These are phyloP conservation scores for Karstenula rhodostoma DNA, from an alignment of 2,329 filamentous ascomycete species.

Conservation along the genomic window DNA sequence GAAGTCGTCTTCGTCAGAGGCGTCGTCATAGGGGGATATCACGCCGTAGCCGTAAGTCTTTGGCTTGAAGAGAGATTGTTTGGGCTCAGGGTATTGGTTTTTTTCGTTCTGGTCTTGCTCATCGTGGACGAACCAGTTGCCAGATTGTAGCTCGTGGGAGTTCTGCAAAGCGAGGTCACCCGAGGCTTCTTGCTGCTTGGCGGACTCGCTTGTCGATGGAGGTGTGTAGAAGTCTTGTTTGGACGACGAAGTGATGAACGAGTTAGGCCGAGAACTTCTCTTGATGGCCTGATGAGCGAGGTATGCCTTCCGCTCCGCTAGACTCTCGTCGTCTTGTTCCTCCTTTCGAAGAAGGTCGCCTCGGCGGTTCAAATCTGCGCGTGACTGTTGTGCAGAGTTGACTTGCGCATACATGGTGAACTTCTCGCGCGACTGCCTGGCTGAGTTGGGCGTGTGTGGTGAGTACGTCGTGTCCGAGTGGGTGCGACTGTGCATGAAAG, in stretches of 20 bases:
- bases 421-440: conserved; percentile 61
- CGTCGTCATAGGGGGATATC: conserved; percentile 37
- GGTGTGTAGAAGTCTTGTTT: conserved; percentile 44
- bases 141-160: conserved; percentile 50
- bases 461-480: conserved; percentile 64
- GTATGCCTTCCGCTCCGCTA: conserved; percentile 45
- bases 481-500: conserved; percentile 83
- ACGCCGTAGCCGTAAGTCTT: conserved; percentile 41
- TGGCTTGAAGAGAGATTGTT: conserved; percentile 35
- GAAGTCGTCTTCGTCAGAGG: conserved; percentile 41
- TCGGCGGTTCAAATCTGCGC: conserved; percentile 46
- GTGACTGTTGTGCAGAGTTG: conserved; percentile 47
- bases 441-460: conserved; percentile 59
- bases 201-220: conserved; percentile 22
- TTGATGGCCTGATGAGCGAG: conserved; percentile 47
- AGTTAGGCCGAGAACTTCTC: conserved; percentile 37
- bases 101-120: conserved; percentile 25
- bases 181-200: conserved; percentile 22
- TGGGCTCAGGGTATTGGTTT: conserved; percentile 25
- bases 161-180: conserved; percentile 43
- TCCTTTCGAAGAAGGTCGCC: conserved; percentile 40
- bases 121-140: conserved; percentile 58
- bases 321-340: conserved; percentile 38
- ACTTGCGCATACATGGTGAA: conserved; percentile 55
- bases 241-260: conserved; percentile 36